A percentile compares a stretch with the other conserved stretches of the same genome.
These are phyloP conservation scores for Sphagnum tenellum DNA, from an alignment of 225 moss, liverwort and hornwort species.

Conservation along the genomic window DNA sequence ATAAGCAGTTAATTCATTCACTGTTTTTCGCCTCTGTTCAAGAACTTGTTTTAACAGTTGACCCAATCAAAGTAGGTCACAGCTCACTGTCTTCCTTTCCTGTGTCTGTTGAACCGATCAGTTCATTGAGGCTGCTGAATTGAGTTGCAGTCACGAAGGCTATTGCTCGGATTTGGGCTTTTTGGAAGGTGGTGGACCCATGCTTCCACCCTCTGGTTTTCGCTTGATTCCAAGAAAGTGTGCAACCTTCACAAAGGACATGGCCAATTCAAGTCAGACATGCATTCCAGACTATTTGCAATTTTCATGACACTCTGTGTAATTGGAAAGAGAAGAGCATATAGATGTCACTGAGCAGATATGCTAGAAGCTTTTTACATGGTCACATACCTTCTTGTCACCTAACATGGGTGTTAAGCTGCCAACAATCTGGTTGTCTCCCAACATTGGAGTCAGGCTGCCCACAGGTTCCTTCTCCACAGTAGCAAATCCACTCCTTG, in stretches of 20 bases:
- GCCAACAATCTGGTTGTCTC: constrained; percentile 82
- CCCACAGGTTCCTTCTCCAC: constrained; percentile 98
- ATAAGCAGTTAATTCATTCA: too few relatives aligned
- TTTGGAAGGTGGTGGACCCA: constrained; percentile 90
- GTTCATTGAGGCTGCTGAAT: too few relatives aligned
- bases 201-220: constrained; percentile 75
- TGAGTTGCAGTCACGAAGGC: constrained; percentile 1
- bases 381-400: constrained; percentile 75
- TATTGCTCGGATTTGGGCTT: constrained; percentile 68
- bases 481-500: constrained; percentile 96
- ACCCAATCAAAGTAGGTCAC: too few relatives aligned
- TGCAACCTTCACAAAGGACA: constrained; percentile 53
- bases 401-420: constrained; percentile 99
- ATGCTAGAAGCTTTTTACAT: background rate
- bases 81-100: too few relatives aligned
- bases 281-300: too few relatives aligned
- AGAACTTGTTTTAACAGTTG: too few relatives aligned
- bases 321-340: too few relatives aligned
- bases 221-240: constrained; percentile 97
- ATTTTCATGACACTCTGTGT: too few relatives aligned
- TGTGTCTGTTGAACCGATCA: too few relatives aligned
- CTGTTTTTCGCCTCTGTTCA: too few relatives aligned
- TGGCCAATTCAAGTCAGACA: too few relatives aligned
- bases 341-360: too few relatives aligned
- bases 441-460: constrained; percentile 97